phyloP scores from a whole-genome alignment of 228 moss, liverwort and hornwort genomes.

The Sphagnum fallax region DNA sequence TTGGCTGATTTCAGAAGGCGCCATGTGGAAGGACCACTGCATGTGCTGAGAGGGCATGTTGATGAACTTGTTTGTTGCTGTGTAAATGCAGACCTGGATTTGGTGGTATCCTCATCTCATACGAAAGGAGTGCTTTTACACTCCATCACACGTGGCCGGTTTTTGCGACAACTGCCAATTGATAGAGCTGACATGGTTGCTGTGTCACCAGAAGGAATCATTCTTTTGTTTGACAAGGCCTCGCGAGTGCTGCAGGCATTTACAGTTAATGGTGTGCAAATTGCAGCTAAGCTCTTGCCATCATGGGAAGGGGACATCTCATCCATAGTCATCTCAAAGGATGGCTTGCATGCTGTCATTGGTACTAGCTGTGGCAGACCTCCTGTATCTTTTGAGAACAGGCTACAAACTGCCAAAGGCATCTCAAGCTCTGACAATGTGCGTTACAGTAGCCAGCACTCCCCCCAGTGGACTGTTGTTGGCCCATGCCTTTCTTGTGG shows the following conservation, averaged over 20 bases:
- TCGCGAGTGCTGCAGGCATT: conserved; percentile 60
- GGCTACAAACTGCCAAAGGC: conserved; percentile 16
- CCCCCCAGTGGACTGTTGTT: conserved; percentile 32
- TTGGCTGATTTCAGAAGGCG: conserved; percentile 45
- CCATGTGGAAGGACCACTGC: conserved; percentile 76
- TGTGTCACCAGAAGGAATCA: conserved; percentile 70
- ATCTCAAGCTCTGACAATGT: conserved; percentile 13
- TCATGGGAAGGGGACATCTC: conserved; percentile 69
- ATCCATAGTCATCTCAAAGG: conserved; percentile 63
- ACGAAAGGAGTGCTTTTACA: conserved; percentile 73
- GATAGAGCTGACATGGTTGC: conserved; percentile 64
- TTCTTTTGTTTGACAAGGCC: conserved; percentile 65
- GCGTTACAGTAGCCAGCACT: conserved; percentile 15
- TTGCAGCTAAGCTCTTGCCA: conserved; percentile 54
- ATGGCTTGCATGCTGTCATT: conserved; percentile 65
- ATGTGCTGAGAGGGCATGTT: conserved; percentile 75
- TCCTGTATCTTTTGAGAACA: conserved; percentile 28
- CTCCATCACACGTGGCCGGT: conserved; percentile 70
- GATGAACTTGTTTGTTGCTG: conserved; percentile 71
- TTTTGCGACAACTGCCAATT: conserved; percentile 56
- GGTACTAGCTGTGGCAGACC: conserved; percentile 57
- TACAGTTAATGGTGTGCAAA: conserved; percentile 62
- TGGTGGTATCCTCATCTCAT: conserved; percentile 62
- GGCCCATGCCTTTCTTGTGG: conserved; percentile 35
- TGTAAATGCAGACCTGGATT: conserved; percentile 80